Evolutionary conservation across 1,139 yeast species (phyloP).

Genomic region (Debaryomycetaceae sp.): DNA sequence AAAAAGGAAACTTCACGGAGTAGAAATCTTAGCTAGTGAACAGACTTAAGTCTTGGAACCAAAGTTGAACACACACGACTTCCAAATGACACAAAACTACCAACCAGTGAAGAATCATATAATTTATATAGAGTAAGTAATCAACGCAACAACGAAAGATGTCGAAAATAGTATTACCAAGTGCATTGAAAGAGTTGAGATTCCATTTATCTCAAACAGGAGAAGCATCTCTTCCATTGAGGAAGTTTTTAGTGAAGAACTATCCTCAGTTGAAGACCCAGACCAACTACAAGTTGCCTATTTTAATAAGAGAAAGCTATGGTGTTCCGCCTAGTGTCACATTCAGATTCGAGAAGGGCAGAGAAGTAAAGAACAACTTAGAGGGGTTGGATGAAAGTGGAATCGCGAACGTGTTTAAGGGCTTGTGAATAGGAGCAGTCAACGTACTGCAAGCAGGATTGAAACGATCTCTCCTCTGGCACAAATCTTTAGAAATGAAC

Average conservation of each 20-base stretch:
- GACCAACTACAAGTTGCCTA: constrained; percentile 50
- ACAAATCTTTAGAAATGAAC: background rate
- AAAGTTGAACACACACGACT: constrained; percentile 3
- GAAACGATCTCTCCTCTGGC: too few relatives aligned
- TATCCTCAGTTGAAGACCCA: constrained; percentile 58
- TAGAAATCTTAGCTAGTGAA: too few relatives aligned
- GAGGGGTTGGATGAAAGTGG: constrained; percentile 46
- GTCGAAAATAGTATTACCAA: constrained; percentile 62
- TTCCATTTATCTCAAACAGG: constrained; percentile 79
- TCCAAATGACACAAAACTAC: constrained; percentile 1
- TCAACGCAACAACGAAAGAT: constrained; percentile 18
- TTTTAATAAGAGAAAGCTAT: constrained; percentile 70
- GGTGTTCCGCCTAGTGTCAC: constrained; percentile 72
- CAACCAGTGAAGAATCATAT: constrained; percentile 13
- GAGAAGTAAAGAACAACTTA: constrained; percentile 38
- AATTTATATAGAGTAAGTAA: constrained; percentile 4
- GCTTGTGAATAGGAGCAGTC: constrained; percentile 35
- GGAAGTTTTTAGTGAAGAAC: constrained; percentile 58
- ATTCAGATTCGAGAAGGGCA: constrained; percentile 61
- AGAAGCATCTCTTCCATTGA: constrained; percentile 61
- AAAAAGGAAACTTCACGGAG: too few relatives aligned
- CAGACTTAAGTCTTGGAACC: too few relatives aligned
- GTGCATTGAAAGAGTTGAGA: constrained; percentile 70
- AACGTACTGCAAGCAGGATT: too few relatives aligned
- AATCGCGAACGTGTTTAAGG: constrained; percentile 34